These are phyloP conservation scores for Pyrenophora seminiperda DNA, from an alignment of 2,329 filamentous ascomycete genomes.

Conservation along the genomic window DNA sequence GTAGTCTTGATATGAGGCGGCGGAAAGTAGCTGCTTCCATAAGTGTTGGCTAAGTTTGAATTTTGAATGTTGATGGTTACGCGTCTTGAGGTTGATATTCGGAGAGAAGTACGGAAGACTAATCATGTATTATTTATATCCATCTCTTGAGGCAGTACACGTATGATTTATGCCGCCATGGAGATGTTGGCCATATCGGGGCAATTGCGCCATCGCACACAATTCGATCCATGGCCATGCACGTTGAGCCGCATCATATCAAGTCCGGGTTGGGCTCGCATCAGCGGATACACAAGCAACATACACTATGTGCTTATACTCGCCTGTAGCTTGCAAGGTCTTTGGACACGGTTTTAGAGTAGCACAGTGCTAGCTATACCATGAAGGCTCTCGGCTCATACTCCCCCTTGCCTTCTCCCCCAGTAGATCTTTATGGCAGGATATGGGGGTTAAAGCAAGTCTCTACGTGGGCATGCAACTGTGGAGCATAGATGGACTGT, in stretches of 20 bases:
- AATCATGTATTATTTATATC: slow-evolving; percentile 20
- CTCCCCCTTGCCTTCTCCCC: too few relatives aligned
- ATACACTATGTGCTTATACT: too few relatives aligned
- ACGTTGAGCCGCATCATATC: slow-evolving; percentile 6
- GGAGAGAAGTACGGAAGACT: not conserved
- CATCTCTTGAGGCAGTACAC: not conserved
- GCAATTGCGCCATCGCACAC: slow-evolving; percentile 47
- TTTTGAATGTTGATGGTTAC: too few relatives aligned
- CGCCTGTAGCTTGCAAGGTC: not conserved
- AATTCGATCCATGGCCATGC: slow-evolving; percentile 24
- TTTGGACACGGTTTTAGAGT: too few relatives aligned
- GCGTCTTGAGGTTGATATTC: not conserved
- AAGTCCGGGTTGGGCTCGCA: slow-evolving; percentile 10
- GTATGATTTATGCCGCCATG: not conserved
- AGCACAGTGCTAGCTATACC: too few relatives aligned
- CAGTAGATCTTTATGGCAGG: not conserved
- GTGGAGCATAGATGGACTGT: not conserved
- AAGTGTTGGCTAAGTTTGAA: not conserved
- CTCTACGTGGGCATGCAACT: not conserved
- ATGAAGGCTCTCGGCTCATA: too few relatives aligned
- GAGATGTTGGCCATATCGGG: slow-evolving; percentile 12
- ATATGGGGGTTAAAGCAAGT: not conserved
- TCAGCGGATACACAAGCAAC: not conserved
- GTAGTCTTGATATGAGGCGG: not conserved
- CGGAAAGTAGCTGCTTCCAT: not conserved